Base-by-base conservation (phyloP, 2,329 filamentous ascomycete genomes). In the Fusarium pininemorale region DNA sequence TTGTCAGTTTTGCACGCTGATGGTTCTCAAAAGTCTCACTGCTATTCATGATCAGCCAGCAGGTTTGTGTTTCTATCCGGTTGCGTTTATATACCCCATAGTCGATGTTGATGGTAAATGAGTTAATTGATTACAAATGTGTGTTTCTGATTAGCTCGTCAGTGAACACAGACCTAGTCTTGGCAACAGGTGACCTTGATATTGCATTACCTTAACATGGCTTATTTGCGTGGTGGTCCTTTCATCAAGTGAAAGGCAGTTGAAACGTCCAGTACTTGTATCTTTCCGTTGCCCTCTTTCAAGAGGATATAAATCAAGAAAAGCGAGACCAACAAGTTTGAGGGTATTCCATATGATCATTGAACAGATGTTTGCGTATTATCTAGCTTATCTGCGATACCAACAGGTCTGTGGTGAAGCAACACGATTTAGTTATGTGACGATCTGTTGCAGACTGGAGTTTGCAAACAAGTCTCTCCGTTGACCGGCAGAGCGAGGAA, bases 81-180 rank as follows among this genome's bases (percentile, higher is more conserved):
- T 47, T 70, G 32, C 26, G n/a, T 66, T 51, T 50, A 66, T 66
- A 70, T 70, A 70, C 60, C 68, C 60, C 50, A 37, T 44, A 24
- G 35, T 66, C 26, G 16, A 20, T 66, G 5, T 42, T 32, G 38
- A 61, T 70, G 57, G 18, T 22, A 50, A 60, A 32, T 38, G 18
- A 47, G 6, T 41, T n/a, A 30, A 28, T n/a, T 38, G 20, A 20
- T 28, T n/a, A 37, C 8, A 18, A 15, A 28, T 64, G 15, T 38
- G 38, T 16, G 14, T 20, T 28, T 35, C 6, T n/a, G 26, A 16
- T 28, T 26, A 24, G 3, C 8, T 20, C 26, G 13, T 24, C 47
- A 18, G 8, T 37, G 24, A 41, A 22, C 10, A 51, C 1, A 32
- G 22, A 15, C 9, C 9, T 10, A 26, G 20, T 26, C 11, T 53